Conservation (phyloP, 495 filamentous ascomycete species). For the Saxispiralis lemnorum region DNA sequence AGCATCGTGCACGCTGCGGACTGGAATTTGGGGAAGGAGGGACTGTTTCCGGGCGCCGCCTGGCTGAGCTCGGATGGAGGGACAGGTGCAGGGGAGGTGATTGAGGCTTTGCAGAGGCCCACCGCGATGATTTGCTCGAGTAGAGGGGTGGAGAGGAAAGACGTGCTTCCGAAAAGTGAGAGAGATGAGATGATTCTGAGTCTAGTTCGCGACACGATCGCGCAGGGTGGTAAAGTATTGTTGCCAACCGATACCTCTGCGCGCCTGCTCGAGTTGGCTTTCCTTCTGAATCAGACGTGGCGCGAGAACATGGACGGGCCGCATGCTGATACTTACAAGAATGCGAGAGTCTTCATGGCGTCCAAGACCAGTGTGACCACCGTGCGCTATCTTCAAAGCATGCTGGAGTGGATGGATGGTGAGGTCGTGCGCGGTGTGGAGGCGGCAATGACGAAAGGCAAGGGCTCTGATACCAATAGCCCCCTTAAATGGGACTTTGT, state of each 20-base stretch:
- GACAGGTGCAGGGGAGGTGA: conserved; percentile 45
- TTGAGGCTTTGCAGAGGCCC: conserved; percentile 80
- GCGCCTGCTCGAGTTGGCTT: conserved; percentile 80
- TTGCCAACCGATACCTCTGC: conserved; percentile 93
- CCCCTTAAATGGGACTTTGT: conserved; percentile 87
- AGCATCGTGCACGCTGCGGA: conserved; percentile 95
- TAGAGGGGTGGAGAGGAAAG: conserved; percentile 53
- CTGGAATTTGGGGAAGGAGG: conserved; percentile 91
- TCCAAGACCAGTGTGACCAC: conserved; percentile 64
- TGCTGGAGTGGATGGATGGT: conserved; percentile 99
- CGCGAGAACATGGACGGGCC: conserved; percentile 43
- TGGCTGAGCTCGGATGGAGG: conserved; percentile 79
- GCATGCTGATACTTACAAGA: conserved; percentile 38
- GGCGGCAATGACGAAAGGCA: conserved; percentile 33
- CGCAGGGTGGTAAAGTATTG: conserved; percentile 75
- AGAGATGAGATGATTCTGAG: conserved; percentile 72
- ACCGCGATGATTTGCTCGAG: conserved; percentile 85
- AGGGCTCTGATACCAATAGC: background rate
- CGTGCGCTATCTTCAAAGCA: conserved; percentile 75
- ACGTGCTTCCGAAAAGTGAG: conserved; percentile 53
- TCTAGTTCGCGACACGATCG: conserved; percentile 58
- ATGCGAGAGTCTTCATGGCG: conserved; percentile 61
- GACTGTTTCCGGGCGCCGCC: conserved; percentile 78
- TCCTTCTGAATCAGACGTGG: conserved; percentile 85
- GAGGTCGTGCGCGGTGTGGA: conserved; percentile 82